Conservation (phyloP, 78 protist species). For the Dictyostelium firmibasis region DNA sequence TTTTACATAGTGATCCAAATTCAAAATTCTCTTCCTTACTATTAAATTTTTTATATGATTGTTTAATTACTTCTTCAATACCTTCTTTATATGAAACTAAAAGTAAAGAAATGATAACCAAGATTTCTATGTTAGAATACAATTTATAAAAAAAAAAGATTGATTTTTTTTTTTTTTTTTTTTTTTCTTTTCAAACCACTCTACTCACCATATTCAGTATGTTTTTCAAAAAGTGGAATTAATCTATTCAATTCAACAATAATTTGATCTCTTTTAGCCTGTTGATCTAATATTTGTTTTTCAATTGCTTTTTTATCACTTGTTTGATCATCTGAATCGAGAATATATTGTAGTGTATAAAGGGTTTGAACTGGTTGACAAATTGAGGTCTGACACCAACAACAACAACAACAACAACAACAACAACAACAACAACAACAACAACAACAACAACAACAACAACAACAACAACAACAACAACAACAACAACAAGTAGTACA, state of each 20-base stretch:
- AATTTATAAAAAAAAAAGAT: neutral
- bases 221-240: conserved; percentile 22
- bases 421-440: too few relatives aligned
- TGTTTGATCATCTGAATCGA: neutral
- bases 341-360: neutral
- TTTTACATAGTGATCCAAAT: conserved; percentile 55
- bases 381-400: conserved; percentile 10
- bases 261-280: conserved; percentile 36
- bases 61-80: conserved; percentile 21
- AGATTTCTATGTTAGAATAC: too few relatives aligned
- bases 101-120: neutral
- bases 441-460: too few relatives aligned
- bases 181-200: neutral
- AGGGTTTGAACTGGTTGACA: conserved; percentile 23
- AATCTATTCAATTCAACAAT: neutral
- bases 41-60: conserved; percentile 3
- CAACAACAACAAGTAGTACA: too few relatives aligned
- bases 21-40: conserved; percentile 41
- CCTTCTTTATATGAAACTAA: conserved; percentile 42
- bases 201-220: conserved; percentile 41
- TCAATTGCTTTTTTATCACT: conserved; percentile 18
- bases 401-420: too few relatives aligned
- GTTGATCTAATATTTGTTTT: conserved; percentile 9
- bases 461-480: too few relatives aligned
- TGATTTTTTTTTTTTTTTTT: too few relatives aligned